Percentiles rank a stretch among this genome's conserved stretches.
Conservation (phyloP, 2,329 filamentous ascomycete species). For the Ceratocystis destructans region DNA sequence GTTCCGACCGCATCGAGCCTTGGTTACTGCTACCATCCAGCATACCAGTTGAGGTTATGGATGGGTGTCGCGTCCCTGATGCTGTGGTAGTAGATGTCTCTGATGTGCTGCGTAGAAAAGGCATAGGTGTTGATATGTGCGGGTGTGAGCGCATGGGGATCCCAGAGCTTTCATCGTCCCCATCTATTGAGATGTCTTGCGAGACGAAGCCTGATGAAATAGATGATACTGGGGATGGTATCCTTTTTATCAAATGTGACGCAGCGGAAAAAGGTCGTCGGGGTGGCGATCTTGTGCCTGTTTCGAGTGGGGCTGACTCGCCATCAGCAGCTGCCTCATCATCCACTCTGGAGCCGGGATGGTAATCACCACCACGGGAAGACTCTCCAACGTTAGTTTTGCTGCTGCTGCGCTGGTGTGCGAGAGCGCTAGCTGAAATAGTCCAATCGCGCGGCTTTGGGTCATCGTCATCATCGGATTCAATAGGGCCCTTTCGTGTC, state of each 20-base stretch:
- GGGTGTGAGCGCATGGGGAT: constrained; percentile 22
- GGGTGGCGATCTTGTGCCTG: neutral
- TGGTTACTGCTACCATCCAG: constrained; percentile 33
- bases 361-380: constrained; percentile 30
- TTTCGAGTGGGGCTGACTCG: constrained; percentile 11
- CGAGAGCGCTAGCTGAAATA: constrained; percentile 7
- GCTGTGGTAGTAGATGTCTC: constrained; percentile 21
- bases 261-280: constrained; percentile 11
- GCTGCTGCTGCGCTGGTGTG: neutral
- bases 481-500: constrained; percentile 46
- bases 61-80: constrained; percentile 39
- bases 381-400: constrained; percentile 29
- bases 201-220: constrained; percentile 6
- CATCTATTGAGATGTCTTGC: constrained; percentile 14
- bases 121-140: constrained; percentile 30
- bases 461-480: constrained; percentile 48
- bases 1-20: constrained; percentile 27
- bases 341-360: constrained; percentile 18
- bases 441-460: constrained; percentile 21
- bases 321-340: constrained; percentile 15
- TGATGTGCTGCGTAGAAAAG: constrained; percentile 40
- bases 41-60: constrained; percentile 36
- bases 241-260: neutral
- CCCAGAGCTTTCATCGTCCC: constrained; percentile 20
- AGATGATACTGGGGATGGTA: constrained; percentile 3